Base-by-base conservation (phyloP, 768 basidiomycete genomes). In the Trametes maxima region DNA sequence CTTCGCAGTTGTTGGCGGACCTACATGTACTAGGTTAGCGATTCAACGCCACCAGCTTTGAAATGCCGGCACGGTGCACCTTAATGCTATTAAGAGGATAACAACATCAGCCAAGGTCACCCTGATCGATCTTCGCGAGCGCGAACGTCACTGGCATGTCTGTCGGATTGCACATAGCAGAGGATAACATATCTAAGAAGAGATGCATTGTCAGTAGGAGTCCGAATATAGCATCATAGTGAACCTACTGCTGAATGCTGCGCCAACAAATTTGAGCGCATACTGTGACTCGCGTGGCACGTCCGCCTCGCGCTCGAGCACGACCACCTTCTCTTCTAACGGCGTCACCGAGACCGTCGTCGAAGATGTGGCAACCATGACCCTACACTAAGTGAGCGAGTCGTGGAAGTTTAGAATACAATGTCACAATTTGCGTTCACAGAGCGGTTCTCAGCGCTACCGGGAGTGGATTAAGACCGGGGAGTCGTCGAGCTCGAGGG, bases 1-100 rank as follows among this genome's bases (percentile, higher is more conserved):
- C 71, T 74, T 12, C 66, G 68, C 17, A 76, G 51, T 52, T 76
- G 75, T 56, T 76, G 75, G 36, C 75, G 65, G 25, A 75, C 74
- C 71, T 75, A n/a, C 19, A 56, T 25, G 28, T 4, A 51, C 43
- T 37, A 7, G 12, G 21, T 22, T 21, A 24, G 21, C 21, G 45
- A n/a, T 14, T 11, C 12, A 6, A 46, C 7, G 24, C 45, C 8
- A 22, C 13, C 5, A 4, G 10, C 43, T 19, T 10, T 21, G 22
- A 19, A 11, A 10, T 6, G n/a, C 24, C 1, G 24, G 14, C 17
- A 4, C 19, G 12, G 10, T 21, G 22, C 56, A 71, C 73, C 66
- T 73, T 74, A 55, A 73, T 66, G 24, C 72, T 71, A 40, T 39
- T 11, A 19, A 44, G 24, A 5, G 6, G 2, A 19, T 13, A 5